Conservation (phyloP, 23 red algal species). For the Gracilaria domingensis region DNA sequence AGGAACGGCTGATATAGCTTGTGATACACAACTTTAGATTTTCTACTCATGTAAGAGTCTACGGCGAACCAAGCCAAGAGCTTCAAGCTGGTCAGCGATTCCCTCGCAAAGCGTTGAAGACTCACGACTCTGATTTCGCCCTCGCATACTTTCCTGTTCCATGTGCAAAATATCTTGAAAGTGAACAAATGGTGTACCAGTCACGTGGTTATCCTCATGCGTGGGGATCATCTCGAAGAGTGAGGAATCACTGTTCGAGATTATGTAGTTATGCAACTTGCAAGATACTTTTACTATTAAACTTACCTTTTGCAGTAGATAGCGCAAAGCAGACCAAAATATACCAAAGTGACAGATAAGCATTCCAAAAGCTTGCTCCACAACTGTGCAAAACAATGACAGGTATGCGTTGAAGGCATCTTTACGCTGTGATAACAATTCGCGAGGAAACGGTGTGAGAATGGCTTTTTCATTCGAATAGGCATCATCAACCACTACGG, state of each 20-base stretch:
- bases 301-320: background rate
- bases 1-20: too few species aligned
- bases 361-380: constrained; percentile 4
- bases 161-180: background rate
- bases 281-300: background rate
- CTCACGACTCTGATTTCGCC: too few species aligned
- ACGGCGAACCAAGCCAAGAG: too few species aligned
- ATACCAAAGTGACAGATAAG: background rate
- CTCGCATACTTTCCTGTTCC: background rate
- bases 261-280: background rate
- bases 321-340: constrained; percentile 1
- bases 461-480: background rate
- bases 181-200: background rate
- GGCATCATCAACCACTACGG: background rate
- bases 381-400: background rate
- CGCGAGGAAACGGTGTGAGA: background rate
- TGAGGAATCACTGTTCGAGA: background rate
- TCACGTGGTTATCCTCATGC: background rate
- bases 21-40: too few species aligned
- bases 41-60: too few species aligned
- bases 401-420: background rate
- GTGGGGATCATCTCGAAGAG: background rate
- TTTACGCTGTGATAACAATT: background rate
- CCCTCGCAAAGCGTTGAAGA: too few species aligned
- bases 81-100: too few species aligned